Percentiles rank a stretch among this genome's conserved stretches.
These are phyloP conservation scores for Penicillium sp. DNA, from an alignment of 2,329 filamentous ascomycete species.

Conservation along the genomic window DNA sequence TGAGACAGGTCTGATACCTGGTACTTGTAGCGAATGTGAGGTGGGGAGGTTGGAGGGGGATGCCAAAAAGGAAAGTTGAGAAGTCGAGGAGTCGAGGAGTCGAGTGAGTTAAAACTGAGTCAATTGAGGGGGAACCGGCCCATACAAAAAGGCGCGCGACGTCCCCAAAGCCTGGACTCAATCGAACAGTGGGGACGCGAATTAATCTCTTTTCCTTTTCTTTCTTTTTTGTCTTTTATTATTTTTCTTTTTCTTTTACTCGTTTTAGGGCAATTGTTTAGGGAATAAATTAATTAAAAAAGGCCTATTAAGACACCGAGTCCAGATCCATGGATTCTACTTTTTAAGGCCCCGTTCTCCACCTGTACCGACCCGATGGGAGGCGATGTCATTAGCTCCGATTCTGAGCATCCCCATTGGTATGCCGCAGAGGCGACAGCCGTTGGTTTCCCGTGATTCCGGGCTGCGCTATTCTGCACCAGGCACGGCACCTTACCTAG, in stretches of 20 bases:
- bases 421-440: constrained; percentile 12
- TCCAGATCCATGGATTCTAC: constrained; percentile 12
- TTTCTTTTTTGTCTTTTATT: neutral
- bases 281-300: neutral
- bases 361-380: constrained; percentile 22
- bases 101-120: neutral
- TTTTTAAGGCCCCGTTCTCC: constrained; percentile 15
- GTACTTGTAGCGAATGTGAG: neutral
- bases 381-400: constrained; percentile 4
- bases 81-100: neutral
- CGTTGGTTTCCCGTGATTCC: constrained; percentile 22
- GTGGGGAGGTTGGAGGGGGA: neutral
- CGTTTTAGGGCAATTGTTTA: neutral
- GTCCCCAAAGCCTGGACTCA: neutral
- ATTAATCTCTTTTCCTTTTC: neutral
- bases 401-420: constrained; percentile 1
- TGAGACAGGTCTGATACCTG: constrained; percentile 13
- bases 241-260: neutral
- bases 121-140: neutral
- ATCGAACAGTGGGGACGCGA: neutral
- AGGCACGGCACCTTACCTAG: neutral
- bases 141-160: constrained; percentile 5
- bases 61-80: neutral
- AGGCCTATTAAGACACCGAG: neutral
- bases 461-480: constrained; percentile 7